Evolutionary conservation across 139 green algal species (phyloP).

Genomic region (Picochlorum sp.): DNA sequence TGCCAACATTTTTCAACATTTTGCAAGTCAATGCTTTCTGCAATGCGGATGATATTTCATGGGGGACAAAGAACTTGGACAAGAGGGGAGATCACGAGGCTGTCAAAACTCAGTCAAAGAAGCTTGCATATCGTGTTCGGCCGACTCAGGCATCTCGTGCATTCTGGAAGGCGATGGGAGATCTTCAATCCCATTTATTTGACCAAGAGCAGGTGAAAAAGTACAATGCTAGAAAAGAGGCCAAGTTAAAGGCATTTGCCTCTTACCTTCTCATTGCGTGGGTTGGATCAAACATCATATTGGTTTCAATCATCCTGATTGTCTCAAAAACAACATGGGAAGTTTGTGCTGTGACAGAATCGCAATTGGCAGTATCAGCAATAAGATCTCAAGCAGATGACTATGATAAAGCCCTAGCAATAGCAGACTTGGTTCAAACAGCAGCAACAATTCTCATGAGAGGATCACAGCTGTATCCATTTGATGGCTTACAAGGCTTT

Average conservation of each 20-base stretch:
- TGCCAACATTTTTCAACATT: conserved; percentile 34
- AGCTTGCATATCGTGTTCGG: conserved; percentile 8
- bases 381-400: conserved; percentile 24
- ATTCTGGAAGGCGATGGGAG: conserved; percentile 14
- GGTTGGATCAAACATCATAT: conserved; percentile 10
- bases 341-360: conserved; percentile 11
- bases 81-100: conserved; percentile 17
- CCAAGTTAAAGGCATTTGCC: conserved; percentile 8
- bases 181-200: conserved; percentile 1
- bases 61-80: conserved; percentile 40
- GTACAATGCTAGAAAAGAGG: conserved; percentile 12
- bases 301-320: conserved; percentile 8
- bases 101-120: conserved; percentile 11
- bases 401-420: conserved; percentile 27
- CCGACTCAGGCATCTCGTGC: conserved; percentile 4
- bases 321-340: conserved; percentile 7
- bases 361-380: conserved; percentile 12
- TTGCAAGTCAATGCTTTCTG: conserved; percentile 37
- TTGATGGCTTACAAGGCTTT: conserved; percentile 13
- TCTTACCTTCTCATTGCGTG: conserved; percentile 15
- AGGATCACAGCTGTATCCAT: conserved; percentile 12
- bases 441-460: conserved; percentile 24
- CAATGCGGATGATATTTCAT: conserved; percentile 38
- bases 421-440: conserved; percentile 33
- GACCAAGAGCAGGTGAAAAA: conserved; percentile 9